Conservation (phyloP, 805 yeast genomes). For the Suhomyces sp. region DNA sequence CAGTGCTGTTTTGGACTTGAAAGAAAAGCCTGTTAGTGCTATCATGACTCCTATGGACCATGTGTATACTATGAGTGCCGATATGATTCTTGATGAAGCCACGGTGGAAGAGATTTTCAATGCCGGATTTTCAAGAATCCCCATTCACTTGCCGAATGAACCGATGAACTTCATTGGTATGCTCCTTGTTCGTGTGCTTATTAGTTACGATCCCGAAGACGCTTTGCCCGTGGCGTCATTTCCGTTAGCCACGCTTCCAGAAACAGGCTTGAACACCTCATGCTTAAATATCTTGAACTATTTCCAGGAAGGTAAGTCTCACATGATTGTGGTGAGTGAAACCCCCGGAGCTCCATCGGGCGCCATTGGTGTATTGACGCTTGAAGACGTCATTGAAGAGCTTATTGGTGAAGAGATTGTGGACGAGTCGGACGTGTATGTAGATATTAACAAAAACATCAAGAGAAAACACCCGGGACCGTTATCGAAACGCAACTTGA, state of each 20-base stretch:
- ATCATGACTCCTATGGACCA: conserved; percentile 95
- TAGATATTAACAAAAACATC: conserved; percentile 86
- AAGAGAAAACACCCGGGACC: conserved; percentile 78
- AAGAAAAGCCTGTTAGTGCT: conserved; percentile 79
- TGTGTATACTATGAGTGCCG: conserved; percentile 85
- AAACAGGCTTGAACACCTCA: conserved; percentile 86
- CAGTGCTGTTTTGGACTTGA: conserved; percentile 87
- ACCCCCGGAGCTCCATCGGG: conserved; percentile 82
- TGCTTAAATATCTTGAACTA: conserved; percentile 91
- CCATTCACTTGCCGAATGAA: conserved; percentile 86
- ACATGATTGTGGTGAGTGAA: conserved; percentile 90
- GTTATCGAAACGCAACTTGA: conserved; percentile 62
- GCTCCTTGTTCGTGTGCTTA: conserved; percentile 87
- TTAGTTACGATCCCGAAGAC: conserved; percentile 96
- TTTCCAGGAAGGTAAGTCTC: conserved; percentile 97
- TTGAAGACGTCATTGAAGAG: conserved; percentile 98
- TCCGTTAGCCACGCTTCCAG: conserved; percentile 95
- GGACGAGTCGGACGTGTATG: conserved; percentile 91
- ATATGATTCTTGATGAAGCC: conserved; percentile 74
- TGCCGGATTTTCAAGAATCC: conserved; percentile 93
- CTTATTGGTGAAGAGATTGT: conserved; percentile 96
- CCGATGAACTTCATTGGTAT: conserved; percentile 91
- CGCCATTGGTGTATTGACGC: conserved; percentile 85
- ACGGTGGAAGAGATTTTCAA: conserved; percentile 87
- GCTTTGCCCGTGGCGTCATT: conserved; percentile 87